A percentile compares a stretch with the other conserved stretches of the same genome.
These are phyloP conservation scores for Globisporangium megalacanthum DNA, from an alignment of 352 stramenopile genomes.

Conservation along the genomic window DNA sequence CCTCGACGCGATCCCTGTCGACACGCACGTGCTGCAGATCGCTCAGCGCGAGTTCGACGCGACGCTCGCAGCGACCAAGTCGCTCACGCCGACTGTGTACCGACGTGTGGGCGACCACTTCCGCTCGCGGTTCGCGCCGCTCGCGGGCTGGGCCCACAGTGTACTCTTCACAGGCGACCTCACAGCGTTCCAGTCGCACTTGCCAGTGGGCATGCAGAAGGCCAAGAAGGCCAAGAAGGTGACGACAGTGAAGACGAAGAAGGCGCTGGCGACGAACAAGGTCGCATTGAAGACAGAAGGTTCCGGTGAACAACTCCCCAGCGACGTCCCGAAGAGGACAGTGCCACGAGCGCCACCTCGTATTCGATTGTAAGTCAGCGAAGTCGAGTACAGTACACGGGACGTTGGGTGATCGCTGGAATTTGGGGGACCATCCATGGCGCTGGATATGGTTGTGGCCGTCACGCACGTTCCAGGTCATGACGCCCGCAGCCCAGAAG, in stretches of 20 bases:
- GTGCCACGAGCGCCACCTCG: too few species aligned
- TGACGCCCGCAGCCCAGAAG: too few species aligned
- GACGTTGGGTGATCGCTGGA: too few species aligned
- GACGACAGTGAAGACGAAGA: neutral
- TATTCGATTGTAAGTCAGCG: too few species aligned
- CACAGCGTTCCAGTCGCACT: constrained; percentile 25
- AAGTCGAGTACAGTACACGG: too few species aligned
- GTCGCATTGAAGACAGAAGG: too few species aligned
- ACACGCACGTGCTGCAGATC: constrained; percentile 97
- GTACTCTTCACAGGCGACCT: constrained; percentile 54
- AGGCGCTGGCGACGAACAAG: neutral
- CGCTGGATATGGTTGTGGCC: too few species aligned
- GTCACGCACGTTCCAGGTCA: too few species aligned
- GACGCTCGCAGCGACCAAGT: constrained; percentile 47
- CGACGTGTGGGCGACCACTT: constrained; percentile 91
- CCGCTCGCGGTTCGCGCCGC: constrained; percentile 79
- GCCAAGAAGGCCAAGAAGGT: constrained; percentile 4
- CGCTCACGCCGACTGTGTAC: constrained; percentile 83
- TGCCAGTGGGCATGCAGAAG: constrained; percentile 15
- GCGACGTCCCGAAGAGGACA: too few species aligned
- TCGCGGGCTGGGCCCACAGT: constrained; percentile 92
- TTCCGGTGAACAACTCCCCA: too few species aligned
- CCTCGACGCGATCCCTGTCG: constrained; percentile 92
- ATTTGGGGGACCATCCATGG: too few species aligned
- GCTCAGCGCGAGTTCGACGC: constrained; percentile 80